phyloP scores from a whole-genome alignment of 495 filamentous ascomycete genomes.

The Glarea lozoyensis region DNA sequence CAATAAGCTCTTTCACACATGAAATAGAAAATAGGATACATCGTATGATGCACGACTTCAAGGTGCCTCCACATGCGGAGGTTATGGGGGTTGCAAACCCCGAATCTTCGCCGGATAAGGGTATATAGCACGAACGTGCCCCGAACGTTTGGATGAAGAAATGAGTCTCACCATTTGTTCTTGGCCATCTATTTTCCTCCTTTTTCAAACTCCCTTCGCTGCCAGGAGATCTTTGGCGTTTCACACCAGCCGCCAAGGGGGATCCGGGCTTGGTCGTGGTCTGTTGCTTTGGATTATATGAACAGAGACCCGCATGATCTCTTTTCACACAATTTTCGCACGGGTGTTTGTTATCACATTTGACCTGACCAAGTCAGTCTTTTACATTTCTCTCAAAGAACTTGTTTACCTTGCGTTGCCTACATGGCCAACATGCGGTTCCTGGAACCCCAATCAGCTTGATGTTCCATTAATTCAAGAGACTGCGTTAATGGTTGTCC shows the following conservation, averaged over 20 bases:
- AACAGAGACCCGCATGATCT: conserved; percentile 62
- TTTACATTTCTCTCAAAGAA: too few species aligned
- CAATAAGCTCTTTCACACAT: too few species aligned
- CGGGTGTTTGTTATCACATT: conserved; percentile 64
- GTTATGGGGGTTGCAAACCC: too few species aligned
- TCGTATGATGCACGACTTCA: too few species aligned
- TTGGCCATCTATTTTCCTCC: conserved; percentile 28
- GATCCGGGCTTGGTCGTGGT: conserved; percentile 40
- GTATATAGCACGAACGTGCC: too few species aligned
- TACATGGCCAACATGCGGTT: conserved; percentile 64
- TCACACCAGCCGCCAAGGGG: conserved; percentile 23
- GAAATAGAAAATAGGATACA: too few species aligned
- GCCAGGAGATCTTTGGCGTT: conserved; percentile 33
- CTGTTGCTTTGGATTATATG: conserved; percentile 56
- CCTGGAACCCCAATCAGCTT: conserved; percentile 26
- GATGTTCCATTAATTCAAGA: neutral
- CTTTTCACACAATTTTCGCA: conserved; percentile 68
- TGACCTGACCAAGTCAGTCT: too few species aligned
- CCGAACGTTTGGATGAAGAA: neutral
- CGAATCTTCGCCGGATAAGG: neutral
- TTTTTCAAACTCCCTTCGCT: conserved; percentile 25
- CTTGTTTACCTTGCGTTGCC: conserved; percentile 65
- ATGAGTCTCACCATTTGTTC: conserved; percentile 24
- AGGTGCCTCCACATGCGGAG: too few species aligned
- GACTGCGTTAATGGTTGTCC: too few species aligned